phyloP scores from a whole-genome alignment of 1,284 basidiomycete species.

The Blastosporella zonata region DNA sequence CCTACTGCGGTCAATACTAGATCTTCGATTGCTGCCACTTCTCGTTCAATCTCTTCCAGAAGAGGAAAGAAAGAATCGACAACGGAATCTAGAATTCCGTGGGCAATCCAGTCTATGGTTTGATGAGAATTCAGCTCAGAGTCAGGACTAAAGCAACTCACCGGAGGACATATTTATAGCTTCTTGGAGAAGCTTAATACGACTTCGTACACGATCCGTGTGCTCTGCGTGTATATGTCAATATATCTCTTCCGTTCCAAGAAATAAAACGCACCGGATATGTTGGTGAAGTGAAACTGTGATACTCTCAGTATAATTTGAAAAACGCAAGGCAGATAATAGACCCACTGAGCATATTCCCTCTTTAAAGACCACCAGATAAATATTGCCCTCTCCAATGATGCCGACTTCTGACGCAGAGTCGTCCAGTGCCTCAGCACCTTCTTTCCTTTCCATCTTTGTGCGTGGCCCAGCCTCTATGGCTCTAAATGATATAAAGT shows the following conservation, averaged over 20 bases:
- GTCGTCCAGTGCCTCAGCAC: slow-evolving; percentile 20
- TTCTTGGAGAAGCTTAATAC: slow-evolving; percentile 58
- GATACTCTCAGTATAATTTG: slow-evolving; percentile 6
- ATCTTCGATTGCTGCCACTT: slow-evolving; percentile 78
- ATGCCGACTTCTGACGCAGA: slow-evolving; percentile 39
- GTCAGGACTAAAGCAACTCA: slow-evolving; percentile 30
- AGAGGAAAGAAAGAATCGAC: slow-evolving; percentile 94
- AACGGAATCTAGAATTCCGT: slow-evolving; percentile 90
- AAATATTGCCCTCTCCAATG: slow-evolving; percentile 82
- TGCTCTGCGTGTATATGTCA: slow-evolving; percentile 54
- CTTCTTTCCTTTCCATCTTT: slow-evolving; percentile 35
- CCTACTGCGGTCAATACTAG: slow-evolving; percentile 48
- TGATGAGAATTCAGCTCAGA: background rate
- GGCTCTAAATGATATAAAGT: slow-evolving; percentile 88
- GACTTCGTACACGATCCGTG: slow-evolving; percentile 74
- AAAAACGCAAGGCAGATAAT: background rate
- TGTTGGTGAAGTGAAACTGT: slow-evolving; percentile 92
- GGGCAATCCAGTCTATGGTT: slow-evolving; percentile 86
- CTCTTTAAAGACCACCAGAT: slow-evolving; percentile 87
- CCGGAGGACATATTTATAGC: slow-evolving; percentile 68
- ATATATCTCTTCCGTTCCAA: background rate
- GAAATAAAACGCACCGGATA: slow-evolving; percentile 49
- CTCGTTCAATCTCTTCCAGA: slow-evolving; percentile 79
- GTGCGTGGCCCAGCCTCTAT: slow-evolving; percentile 59
- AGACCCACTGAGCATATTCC: slow-evolving; percentile 82